A percentile compares a stretch with the other conserved stretches of the same genome.
Conservation (phyloP, 495 filamentous ascomycete species). For the Aspergillus incahuasiensis region DNA sequence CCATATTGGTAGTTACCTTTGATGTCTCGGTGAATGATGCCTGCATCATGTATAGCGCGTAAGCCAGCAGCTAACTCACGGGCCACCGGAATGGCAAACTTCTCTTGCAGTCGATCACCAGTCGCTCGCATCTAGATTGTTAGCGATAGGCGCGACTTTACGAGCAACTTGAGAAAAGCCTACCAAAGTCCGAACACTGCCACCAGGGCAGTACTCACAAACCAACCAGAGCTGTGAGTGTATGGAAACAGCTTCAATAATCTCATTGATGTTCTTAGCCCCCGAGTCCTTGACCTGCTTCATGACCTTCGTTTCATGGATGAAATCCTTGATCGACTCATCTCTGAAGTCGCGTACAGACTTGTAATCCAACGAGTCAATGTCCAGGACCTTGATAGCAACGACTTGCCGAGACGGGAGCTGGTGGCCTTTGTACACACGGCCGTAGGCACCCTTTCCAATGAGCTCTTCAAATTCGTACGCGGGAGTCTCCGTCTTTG, state of each 20-base stretch:
- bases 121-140: constrained; percentile 52
- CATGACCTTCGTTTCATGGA: constrained; percentile 84
- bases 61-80: constrained; percentile 82
- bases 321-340: constrained; percentile 77
- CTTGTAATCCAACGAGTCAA: constrained; percentile 78
- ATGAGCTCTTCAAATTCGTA: constrained; percentile 88
- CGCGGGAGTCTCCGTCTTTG: constrained; percentile 45
- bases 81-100: constrained; percentile 84
- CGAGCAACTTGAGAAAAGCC: constrained; percentile 8
- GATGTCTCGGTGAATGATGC: constrained; percentile 93
- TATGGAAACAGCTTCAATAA: constrained; percentile 81
- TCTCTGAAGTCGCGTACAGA: constrained; percentile 64
- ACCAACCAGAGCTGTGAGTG: constrained; percentile 92
- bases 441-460: constrained; percentile 92
- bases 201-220: constrained; percentile 91
- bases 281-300: constrained; percentile 77
- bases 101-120: constrained; percentile 70
- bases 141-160: not conserved
- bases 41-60: constrained; percentile 81
- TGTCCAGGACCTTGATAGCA: constrained; percentile 92
- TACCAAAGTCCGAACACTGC: constrained; percentile 88
- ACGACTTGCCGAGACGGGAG: constrained; percentile 60
- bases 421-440: constrained; percentile 79
- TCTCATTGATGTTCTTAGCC: constrained; percentile 85
- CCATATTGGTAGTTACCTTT: constrained; percentile 56